Conservation (phyloP, 2,329 filamentous ascomycete species). For the Aspergillus sp. region DNA sequence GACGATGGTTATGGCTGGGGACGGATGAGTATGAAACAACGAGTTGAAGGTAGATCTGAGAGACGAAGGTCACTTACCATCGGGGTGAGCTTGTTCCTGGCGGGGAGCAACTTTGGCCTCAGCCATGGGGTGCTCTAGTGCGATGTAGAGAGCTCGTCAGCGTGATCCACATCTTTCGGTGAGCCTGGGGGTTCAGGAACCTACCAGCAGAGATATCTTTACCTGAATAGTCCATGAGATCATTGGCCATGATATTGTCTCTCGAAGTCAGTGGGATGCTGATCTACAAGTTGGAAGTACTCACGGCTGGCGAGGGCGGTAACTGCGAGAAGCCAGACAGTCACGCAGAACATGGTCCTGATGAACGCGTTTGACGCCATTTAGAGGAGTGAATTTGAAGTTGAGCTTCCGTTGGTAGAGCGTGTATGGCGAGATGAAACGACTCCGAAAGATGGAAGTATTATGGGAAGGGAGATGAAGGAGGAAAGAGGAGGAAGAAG, state of each 20-base stretch:
- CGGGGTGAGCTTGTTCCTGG: neutral
- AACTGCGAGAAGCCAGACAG: conserved; percentile 19
- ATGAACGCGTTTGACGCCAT: conserved; percentile 11
- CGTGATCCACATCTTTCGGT: too few relatives aligned
- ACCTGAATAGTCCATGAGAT: neutral
- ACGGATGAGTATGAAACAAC: neutral
- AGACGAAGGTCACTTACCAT: neutral
- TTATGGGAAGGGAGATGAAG: conserved; percentile 1
- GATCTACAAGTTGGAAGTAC: conserved; percentile 2
- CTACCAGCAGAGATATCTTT: too few relatives aligned
- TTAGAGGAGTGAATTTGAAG: neutral
- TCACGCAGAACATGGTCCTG: conserved; percentile 19
- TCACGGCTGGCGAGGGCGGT: conserved; percentile 19
- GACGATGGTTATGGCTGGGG: conserved; percentile 5
- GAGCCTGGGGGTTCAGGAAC: too few relatives aligned
- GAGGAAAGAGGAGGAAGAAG: conserved; percentile 1
- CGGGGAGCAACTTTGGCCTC: too few relatives aligned
- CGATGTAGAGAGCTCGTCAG: too few relatives aligned
- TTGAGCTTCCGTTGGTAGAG: neutral
- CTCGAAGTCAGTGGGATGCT: neutral
- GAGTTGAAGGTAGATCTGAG: neutral
- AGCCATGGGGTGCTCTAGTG: too few relatives aligned
- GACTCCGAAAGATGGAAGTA: neutral
- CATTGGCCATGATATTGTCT: neutral
- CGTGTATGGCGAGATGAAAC: neutral